Evolutionary conservation across 1,284 basidiomycete genomes (phyloP), one percentile per base, ranked within the genome.

Genomic region (Singerocomus inundabilis): DNA sequence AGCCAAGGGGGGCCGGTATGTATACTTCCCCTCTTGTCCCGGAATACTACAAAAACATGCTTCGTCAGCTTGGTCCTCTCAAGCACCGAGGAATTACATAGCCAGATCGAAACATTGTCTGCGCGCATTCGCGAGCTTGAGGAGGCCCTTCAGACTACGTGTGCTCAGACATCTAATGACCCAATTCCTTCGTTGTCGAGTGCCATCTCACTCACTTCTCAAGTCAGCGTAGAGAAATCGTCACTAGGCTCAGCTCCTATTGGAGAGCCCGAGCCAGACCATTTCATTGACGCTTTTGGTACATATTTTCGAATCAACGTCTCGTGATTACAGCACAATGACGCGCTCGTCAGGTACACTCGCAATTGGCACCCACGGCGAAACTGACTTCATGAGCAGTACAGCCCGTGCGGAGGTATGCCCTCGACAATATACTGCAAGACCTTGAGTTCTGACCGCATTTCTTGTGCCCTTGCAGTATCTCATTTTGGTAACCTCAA

Each of bases 1-100:
- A 12, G 81, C 79, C 18, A 82, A 78, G 61, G 77, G 74, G 4
- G 82, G 80, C 49, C 74, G 76, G 73, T 71, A 44, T 15, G 61
- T 44, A 5, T 15, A 29, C 15, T 30, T 35, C n/a, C 7, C 10
- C n/a, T 41, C 4, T 4, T 18, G 9, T 12, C 10, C 16, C 7
- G 6, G 32, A 33, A 36, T 21, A 25, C 26, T 31, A 31, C 32
- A 34, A n/a, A 33, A 45, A n/a, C 33, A 28, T 5, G 36, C 15
- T 5, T 26, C 26, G 8, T 13, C 56, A 82, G 81, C 36, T 73
- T 84, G 51, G 70, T 85, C 26, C 75, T 86, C 15, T 75, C 84
- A 11, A 82, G 80, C 56, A 85, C 82, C 1, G 79, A 80, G 56
- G 84, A 87, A 53, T 70, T 88, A 11, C 83, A 88, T 64, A 78